These are phyloP conservation scores for Beta lomatogona DNA, from an alignment of 179 eudicot genomes.

Conservation along the genomic window DNA sequence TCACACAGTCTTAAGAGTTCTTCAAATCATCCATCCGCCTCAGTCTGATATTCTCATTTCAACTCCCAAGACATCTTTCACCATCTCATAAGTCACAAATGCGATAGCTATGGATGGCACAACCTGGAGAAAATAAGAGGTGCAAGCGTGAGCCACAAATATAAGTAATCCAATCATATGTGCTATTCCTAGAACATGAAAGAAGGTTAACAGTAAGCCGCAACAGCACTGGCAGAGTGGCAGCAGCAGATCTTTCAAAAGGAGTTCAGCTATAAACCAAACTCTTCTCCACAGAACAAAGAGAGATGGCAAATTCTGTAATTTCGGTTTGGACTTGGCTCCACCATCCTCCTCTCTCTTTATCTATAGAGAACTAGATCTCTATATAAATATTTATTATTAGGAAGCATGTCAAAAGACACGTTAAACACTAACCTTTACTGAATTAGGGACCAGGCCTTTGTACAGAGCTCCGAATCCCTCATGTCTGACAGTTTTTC, in stretches of 20 bases:
- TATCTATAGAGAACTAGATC: too few relatives aligned
- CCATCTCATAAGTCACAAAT: conserved; percentile 78
- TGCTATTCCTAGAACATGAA: background rate
- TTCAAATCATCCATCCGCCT: conserved; percentile 11
- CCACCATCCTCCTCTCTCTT: conserved; percentile 61
- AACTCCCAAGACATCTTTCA: conserved; percentile 71
- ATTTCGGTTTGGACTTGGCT: conserved; percentile 59
- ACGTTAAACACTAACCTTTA: conserved; percentile 59
- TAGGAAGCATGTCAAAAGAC: background rate
- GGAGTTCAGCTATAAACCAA: background rate
- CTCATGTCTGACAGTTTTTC: conserved; percentile 81
- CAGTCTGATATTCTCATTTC: conserved; percentile 81
- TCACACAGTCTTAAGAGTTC: background rate
- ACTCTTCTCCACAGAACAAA: too few relatives aligned
- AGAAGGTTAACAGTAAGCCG: background rate
- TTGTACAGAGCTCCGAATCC: conserved; percentile 88
- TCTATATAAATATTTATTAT: too few relatives aligned
- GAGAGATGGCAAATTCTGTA: too few relatives aligned
- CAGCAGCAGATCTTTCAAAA: background rate
- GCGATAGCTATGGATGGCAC: conserved; percentile 91
- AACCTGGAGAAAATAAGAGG: conserved; percentile 45
- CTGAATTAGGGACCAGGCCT: conserved; percentile 93
- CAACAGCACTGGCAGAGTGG: background rate
- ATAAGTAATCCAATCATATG: background rate
- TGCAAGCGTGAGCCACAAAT: background rate